Evolutionary conservation across 495 filamentous ascomycete species (phyloP), one percentile per base, ranked within the genome.

Genomic region (Daldinia caldariorum): DNA sequence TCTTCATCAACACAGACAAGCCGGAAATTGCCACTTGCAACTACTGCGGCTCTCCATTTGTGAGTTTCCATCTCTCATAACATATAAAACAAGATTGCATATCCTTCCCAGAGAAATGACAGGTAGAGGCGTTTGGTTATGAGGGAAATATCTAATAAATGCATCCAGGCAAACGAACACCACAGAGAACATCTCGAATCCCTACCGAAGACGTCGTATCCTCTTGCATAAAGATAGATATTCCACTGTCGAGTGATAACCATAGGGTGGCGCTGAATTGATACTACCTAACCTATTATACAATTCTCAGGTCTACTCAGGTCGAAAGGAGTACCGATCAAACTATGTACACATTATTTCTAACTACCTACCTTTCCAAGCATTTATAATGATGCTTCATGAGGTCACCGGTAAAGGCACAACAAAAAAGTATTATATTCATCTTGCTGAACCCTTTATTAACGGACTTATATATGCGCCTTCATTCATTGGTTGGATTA

Each of bases 1-100:
- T 99, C 79, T 99, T 91, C 79, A 99, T 99, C 86, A 99, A 99
- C 80, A 89, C 92, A 70, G 95, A 99, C 82, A 97, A 97, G 86
- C 90, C 95, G 63, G 88, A 97, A 83, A 97, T 99, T 76, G 87
- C 85, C 75, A 85, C 85, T 75, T 99, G 95, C 84, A 89, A 84
- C 65, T 99, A 99, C 83, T 99, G 95, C 78, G 95, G 95, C n/a
- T 76, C 94, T 71, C 95, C 96, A 70, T 99, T 90, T 77, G 95
- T 97, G 85, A 77, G 94, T 88, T 41, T 18, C 22, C 22, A 8
- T n/a, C 22, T 32, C 39, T 34, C 22, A n/a, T 29, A 3, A 7
- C 34, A 7, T 35, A 35, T 35, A 14, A 18, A 7, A n/a, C 26
- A 26, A 0, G 6, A 4, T 34, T 31, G 39, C 2, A 1, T 6